Conservation (phyloP, 176 grass and related monocot genomes). For the Rhynchospora tenuis region DNA sequence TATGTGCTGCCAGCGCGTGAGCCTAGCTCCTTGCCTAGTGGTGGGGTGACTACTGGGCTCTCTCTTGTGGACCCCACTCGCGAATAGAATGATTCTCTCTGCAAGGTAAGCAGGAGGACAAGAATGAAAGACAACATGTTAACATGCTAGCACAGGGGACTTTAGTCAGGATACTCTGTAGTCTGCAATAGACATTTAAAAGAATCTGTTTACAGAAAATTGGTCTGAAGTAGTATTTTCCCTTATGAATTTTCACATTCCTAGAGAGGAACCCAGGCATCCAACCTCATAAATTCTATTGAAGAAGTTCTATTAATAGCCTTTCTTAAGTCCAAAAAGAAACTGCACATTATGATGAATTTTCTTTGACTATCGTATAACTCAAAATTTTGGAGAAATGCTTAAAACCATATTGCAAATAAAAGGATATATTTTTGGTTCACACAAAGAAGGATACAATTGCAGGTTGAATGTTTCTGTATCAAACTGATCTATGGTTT, state of each 20-base stretch:
- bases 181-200: neutral
- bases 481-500: neutral
- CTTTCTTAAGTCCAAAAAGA: neutral
- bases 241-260: neutral
- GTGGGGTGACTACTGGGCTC: constrained; percentile 36
- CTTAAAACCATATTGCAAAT: neutral
- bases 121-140: neutral
- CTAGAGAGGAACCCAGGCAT: neutral
- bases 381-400: neutral
- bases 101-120: neutral
- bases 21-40: constrained; percentile 38
- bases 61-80: constrained; percentile 53
- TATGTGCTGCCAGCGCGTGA: constrained; percentile 30
- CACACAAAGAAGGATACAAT: constrained; percentile 1
- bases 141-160: neutral
- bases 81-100: constrained; percentile 84
- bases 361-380: neutral
- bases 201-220: neutral
- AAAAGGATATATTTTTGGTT: neutral
- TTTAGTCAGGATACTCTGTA: neutral
- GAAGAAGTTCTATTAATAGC: neutral
- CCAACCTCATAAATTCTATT: neutral
- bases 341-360: neutral
- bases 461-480: constrained; percentile 1
- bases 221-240: neutral